Percentiles rank a stretch among this genome's conserved stretches.
Conservation (phyloP, 768 basidiomycete species). For the Rhizopogon vinicolor region DNA sequence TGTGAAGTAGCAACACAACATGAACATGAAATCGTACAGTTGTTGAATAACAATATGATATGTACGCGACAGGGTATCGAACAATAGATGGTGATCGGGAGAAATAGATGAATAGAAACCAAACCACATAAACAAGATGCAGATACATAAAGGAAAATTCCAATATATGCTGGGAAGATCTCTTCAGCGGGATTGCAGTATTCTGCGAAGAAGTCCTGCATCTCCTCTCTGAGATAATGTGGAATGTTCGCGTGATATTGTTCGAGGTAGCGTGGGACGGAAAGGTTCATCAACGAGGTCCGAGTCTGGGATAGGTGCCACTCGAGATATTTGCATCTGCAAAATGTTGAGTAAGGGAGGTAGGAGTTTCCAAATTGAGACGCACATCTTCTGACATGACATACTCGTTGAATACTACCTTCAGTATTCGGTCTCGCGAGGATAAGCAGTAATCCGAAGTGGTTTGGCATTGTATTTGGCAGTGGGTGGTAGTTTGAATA, state of each 20-base stretch:
- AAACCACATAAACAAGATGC: slow-evolving; percentile 15
- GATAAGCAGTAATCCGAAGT: slow-evolving; percentile 58
- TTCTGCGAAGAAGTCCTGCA: slow-evolving; percentile 42
- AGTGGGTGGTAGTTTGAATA: slow-evolving; percentile 70
- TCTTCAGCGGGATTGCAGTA: slow-evolving; percentile 39
- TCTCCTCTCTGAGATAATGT: slow-evolving; percentile 35
- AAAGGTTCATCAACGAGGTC: slow-evolving; percentile 40
- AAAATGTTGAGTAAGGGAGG: slow-evolving; percentile 4
- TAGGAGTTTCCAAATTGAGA: not conserved
- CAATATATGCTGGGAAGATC: slow-evolving; percentile 11
- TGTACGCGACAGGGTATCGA: slow-evolving; percentile 34
- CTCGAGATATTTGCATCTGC: slow-evolving; percentile 65
- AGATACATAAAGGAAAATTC: slow-evolving; percentile 24
- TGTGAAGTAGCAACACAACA: not conserved
- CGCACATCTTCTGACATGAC: slow-evolving; percentile 72
- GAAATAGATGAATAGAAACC: slow-evolving; percentile 16
- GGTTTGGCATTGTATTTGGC: slow-evolving; percentile 66
- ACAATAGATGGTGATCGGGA: slow-evolving; percentile 20
- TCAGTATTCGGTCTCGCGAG: slow-evolving; percentile 49
- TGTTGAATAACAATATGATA: slow-evolving; percentile 11
- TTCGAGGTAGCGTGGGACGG: slow-evolving; percentile 25
- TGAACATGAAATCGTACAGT: not conserved
- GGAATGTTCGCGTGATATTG: slow-evolving; percentile 27
- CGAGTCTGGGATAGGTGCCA: slow-evolving; percentile 44
- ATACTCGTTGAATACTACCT: slow-evolving; percentile 49